Evolutionary conservation across 2,329 filamentous ascomycete genomes (phyloP).

Genomic region (Scorias spongiosa): DNA sequence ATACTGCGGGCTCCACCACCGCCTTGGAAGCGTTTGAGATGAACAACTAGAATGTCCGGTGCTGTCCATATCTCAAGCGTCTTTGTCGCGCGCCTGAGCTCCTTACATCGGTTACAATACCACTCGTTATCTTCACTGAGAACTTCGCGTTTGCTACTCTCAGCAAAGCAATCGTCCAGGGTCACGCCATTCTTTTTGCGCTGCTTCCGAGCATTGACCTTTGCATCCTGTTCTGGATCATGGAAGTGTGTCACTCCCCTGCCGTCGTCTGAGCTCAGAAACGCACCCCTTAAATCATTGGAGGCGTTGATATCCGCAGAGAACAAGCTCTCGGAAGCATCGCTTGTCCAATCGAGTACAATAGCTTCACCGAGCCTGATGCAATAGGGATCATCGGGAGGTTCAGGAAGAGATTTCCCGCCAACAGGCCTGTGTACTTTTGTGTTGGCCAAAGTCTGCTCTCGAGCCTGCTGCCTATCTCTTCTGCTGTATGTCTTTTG

Average conservation of each 20-base stretch:
- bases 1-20: constrained; percentile 60
- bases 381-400: constrained; percentile 16
- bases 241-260: constrained; percentile 37
- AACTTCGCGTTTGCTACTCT: constrained; percentile 88
- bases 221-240: constrained; percentile 46
- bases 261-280: constrained; percentile 39
- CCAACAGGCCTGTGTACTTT: background rate
- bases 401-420: constrained; percentile 1
- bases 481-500: constrained; percentile 14
- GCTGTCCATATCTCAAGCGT: constrained; percentile 96
- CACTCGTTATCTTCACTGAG: constrained; percentile 91
- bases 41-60: constrained; percentile 86
- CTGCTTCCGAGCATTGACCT: constrained; percentile 45
- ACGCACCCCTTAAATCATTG: constrained; percentile 41
- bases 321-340: constrained; percentile 59
- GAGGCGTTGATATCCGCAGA: constrained; percentile 25
- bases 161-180: constrained; percentile 79
- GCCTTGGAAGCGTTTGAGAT: constrained; percentile 68
- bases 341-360: constrained; percentile 68
- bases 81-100: constrained; percentile 81
- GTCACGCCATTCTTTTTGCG: constrained; percentile 64
- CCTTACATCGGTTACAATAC: constrained; percentile 95
- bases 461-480: constrained; percentile 2
- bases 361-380: constrained; percentile 73
- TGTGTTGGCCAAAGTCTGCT: background rate